A percentile compares a stretch with the other conserved stretches of the same genome.
These are phyloP conservation scores for Eucalyptus pauciflora DNA, from an alignment of 345 rosid species.

Conservation along the genomic window DNA sequence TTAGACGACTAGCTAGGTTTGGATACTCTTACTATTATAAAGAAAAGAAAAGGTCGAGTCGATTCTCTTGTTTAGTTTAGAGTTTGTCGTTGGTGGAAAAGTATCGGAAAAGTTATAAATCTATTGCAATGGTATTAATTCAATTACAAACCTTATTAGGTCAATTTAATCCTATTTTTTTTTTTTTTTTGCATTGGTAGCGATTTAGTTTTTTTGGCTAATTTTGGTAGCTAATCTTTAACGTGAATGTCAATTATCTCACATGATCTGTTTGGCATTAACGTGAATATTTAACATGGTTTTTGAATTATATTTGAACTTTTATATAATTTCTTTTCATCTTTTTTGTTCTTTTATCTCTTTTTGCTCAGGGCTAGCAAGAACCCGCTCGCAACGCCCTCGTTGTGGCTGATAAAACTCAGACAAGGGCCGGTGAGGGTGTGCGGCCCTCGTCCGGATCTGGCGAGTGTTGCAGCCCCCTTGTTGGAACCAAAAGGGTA, in stretches of 20 bases:
- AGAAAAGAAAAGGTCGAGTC: not conserved
- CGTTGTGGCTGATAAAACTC: not conserved
- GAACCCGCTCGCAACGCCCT: not conserved
- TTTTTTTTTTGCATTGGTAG: too few species aligned
- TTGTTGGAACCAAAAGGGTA: not conserved
- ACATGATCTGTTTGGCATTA: not conserved
- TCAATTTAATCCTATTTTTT: too few species aligned
- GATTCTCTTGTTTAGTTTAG: not conserved
- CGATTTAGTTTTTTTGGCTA: too few species aligned
- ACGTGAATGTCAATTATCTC: not conserved
- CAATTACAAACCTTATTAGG: too few species aligned
- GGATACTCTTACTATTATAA: too few species aligned
- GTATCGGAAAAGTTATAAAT: rapidly evolving
- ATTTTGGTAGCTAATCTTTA: not conserved
- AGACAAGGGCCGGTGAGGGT: rapidly evolving
- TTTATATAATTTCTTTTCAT: too few species aligned
- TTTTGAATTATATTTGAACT: not conserved
- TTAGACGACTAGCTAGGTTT: too few species aligned
- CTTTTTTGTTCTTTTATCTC: too few species aligned
- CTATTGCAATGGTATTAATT: too few species aligned
- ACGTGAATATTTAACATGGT: too few species aligned
- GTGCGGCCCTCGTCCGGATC: rapidly evolving
- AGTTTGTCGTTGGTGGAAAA: not conserved
- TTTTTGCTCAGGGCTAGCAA: not conserved
- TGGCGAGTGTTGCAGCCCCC: not conserved